These are phyloP conservation scores for Calycina herbarum DNA, from an alignment of 2,329 filamentous ascomycete species.

Conservation along the genomic window DNA sequence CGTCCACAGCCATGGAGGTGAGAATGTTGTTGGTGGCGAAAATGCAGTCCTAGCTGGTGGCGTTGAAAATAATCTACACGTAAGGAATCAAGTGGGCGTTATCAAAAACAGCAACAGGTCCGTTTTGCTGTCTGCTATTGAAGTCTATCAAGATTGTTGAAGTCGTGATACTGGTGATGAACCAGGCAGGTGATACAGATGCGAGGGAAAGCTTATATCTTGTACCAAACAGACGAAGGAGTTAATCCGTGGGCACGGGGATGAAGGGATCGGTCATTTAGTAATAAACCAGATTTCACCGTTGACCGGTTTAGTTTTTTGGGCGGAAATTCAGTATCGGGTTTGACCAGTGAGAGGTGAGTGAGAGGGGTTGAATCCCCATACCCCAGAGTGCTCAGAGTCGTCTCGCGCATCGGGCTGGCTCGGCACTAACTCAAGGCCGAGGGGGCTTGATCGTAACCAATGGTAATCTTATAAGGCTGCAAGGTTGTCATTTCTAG, in stretches of 20 bases:
- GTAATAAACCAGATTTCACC: not conserved
- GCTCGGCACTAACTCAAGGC: conserved; percentile 12
- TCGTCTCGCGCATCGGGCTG: not conserved
- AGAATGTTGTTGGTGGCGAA: not conserved
- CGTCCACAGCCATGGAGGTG: conserved; percentile 11
- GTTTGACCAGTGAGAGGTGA: not conserved
- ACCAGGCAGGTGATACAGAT: not conserved
- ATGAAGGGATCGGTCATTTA: not conserved
- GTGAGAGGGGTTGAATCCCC: not conserved
- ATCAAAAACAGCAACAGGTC: not conserved
- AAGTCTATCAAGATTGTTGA: not conserved
- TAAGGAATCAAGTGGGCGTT: not conserved
- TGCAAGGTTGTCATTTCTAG: not conserved
- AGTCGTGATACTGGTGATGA: not conserved
- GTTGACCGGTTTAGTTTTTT: too few species aligned
- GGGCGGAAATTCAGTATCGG: not conserved
- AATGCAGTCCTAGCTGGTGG: not conserved
- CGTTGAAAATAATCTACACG: not conserved
- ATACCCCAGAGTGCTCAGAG: not conserved
- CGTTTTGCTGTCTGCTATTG: not conserved
- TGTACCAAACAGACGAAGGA: not conserved
- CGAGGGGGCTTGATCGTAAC: not conserved
- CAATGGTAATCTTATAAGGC: not conserved
- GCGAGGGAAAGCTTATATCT: conserved; percentile 1
- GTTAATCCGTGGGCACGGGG: not conserved